Percentiles rank a stretch among this genome's conserved stretches.
Conservation (phyloP, 2,329 filamentous ascomycete species). For the Penicillium sp. region DNA sequence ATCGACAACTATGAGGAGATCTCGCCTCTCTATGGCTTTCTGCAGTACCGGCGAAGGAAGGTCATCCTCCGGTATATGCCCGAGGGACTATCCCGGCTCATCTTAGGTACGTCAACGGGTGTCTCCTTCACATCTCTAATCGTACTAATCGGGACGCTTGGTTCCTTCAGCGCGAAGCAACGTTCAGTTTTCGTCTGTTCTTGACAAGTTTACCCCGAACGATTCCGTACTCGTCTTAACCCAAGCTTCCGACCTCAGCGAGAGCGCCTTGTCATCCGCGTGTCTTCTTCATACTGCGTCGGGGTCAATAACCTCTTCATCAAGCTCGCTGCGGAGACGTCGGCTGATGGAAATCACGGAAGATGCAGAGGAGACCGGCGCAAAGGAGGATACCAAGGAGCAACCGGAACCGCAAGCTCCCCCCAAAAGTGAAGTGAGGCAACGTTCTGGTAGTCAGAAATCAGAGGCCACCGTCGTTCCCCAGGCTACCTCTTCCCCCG, state of each 20-base stretch:
- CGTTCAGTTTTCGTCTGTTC: slow-evolving; percentile 64
- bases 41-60: slow-evolving; percentile 86
- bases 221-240: slow-evolving; percentile 81
- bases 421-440: slow-evolving; percentile 20
- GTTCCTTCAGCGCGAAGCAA: slow-evolving; percentile 70
- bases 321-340: slow-evolving; percentile 73
- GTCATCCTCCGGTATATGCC: slow-evolving; percentile 92
- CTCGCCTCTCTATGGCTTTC: slow-evolving; percentile 87
- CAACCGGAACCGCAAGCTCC: slow-evolving; percentile 31
- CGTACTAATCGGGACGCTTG: not conserved
- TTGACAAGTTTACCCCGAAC: slow-evolving; percentile 75
- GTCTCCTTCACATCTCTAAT: not conserved
- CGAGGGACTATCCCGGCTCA: slow-evolving; percentile 81
- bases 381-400: slow-evolving; percentile 52
- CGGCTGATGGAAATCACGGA: slow-evolving; percentile 92
- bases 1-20: slow-evolving; percentile 78
- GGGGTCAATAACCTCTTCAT: slow-evolving; percentile 81
- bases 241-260: slow-evolving; percentile 75
- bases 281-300: slow-evolving; percentile 88
- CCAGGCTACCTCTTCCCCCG: slow-evolving; percentile 18
- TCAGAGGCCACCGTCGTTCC: slow-evolving; percentile 39
- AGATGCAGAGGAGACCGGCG: slow-evolving; percentile 76
- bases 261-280: slow-evolving; percentile 81
- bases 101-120: slow-evolving; percentile 72
- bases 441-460: slow-evolving; percentile 31